These are phyloP conservation scores for Zalerion maritima DNA, from an alignment of 495 filamentous ascomycete genomes.

Conservation along the genomic window DNA sequence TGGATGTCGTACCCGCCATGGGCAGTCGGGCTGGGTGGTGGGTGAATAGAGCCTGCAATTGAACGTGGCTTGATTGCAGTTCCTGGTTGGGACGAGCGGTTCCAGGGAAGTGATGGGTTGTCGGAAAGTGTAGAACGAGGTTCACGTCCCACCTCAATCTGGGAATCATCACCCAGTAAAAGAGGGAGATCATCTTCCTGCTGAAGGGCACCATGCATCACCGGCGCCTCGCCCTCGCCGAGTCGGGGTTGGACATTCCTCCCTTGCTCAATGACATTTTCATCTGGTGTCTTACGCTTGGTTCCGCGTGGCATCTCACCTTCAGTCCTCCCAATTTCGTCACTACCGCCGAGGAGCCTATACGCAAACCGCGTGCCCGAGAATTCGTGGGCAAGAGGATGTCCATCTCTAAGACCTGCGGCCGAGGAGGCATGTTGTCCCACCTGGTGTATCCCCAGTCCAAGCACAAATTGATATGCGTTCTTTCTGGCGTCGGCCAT, in stretches of 20 bases:
- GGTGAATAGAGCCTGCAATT: too few relatives aligned
- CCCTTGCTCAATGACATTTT: slow-evolving; percentile 4
- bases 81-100: too few relatives aligned
- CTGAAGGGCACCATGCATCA: slow-evolving; percentile 1
- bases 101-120: too few relatives aligned
- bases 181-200: slow-evolving; percentile 7
- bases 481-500: slow-evolving; percentile 4
- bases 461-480: slow-evolving; percentile 6
- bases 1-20: too few relatives aligned
- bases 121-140: too few relatives aligned
- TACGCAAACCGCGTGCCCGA: neutral
- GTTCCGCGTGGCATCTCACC: too few relatives aligned
- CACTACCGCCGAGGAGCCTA: too few relatives aligned
- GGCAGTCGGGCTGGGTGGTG: too few relatives aligned
- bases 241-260: slow-evolving; percentile 16
- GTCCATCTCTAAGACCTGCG: neutral
- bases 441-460: slow-evolving; percentile 3
- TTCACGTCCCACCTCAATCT: too few relatives aligned
- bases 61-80: too few relatives aligned
- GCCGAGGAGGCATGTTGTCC: neutral
- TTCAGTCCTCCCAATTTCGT: too few relatives aligned
- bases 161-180: too few relatives aligned
- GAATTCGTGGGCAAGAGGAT: neutral
- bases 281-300: neutral
- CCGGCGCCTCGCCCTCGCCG: slow-evolving; percentile 6